Evolutionary conservation across 2,329 filamentous ascomycete species (phyloP).

Genomic region (Colletotrichum sp.): DNA sequence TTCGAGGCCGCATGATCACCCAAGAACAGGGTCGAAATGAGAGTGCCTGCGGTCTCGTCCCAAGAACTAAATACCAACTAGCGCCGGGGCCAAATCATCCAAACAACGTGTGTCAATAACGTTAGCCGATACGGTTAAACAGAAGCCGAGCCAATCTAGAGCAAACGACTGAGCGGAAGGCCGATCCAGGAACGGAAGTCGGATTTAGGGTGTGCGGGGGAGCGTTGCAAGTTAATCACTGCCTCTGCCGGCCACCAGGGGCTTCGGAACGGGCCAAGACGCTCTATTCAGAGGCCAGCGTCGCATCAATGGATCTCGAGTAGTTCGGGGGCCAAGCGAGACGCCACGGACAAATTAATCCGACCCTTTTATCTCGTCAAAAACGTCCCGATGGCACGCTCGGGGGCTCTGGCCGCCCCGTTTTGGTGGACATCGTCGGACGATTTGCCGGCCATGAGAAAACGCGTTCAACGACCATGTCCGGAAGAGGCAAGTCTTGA

Average conservation of each 20-base stretch:
- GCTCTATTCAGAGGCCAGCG: not conserved
- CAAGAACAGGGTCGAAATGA: not conserved
- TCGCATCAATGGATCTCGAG: not conserved
- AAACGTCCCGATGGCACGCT: not conserved
- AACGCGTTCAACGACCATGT: not conserved
- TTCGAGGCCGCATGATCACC: not conserved
- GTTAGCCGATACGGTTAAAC: not conserved
- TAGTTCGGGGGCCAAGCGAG: not conserved
- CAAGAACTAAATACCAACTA: not conserved
- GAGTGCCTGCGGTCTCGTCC: not conserved
- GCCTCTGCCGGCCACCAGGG: not conserved
- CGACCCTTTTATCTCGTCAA: not conserved
- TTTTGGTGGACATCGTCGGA: not conserved
- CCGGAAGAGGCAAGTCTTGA: not conserved
- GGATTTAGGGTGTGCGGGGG: not conserved
- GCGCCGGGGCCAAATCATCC: not conserved
- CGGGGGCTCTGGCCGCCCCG: not conserved
- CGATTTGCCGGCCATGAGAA: not conserved
- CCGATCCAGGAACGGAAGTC: not conserved
- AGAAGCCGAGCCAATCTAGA: not conserved
- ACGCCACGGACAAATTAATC: not conserved
- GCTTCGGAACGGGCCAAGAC: not conserved
- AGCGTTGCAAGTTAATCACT: not conserved
- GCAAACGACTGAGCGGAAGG: not conserved
- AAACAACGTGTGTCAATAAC: not conserved